Conservation (phyloP, 2,329 filamentous ascomycete genomes). For the Talaromyces albobiverticillius region DNA sequence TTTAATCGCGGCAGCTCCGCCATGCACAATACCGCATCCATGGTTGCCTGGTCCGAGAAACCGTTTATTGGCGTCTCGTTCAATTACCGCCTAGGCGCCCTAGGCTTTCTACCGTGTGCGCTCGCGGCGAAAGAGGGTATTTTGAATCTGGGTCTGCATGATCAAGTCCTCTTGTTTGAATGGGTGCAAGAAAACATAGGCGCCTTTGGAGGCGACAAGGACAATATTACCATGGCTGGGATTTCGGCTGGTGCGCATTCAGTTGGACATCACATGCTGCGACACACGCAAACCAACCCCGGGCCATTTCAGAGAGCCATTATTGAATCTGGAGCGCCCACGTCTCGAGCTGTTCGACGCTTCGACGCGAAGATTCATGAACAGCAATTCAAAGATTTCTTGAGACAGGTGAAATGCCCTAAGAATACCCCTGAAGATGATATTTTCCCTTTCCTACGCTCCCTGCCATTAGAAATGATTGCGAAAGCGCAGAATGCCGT, state of each 20-base stretch:
- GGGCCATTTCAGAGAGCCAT: conserved; percentile 47
- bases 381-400: conserved; percentile 44
- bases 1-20: conserved; percentile 26
- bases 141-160: conserved; percentile 66
- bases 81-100: conserved; percentile 45
- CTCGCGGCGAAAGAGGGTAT: not conserved
- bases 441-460: conserved; percentile 43
- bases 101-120: conserved; percentile 56
- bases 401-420: conserved; percentile 34
- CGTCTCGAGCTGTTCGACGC: conserved; percentile 47
- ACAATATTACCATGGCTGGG: conserved; percentile 77
- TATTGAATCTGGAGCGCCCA: conserved; percentile 47
- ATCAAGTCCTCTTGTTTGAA: conserved; percentile 68
- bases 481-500: conserved; percentile 41
- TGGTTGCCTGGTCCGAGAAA: conserved; percentile 54
- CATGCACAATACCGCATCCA: conserved; percentile 58
- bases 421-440: conserved; percentile 24
- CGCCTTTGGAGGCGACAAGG: conserved; percentile 56
- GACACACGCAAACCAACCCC: conserved; percentile 31
- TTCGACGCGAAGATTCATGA: conserved; percentile 41
- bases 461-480: conserved; percentile 33
- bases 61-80: conserved; percentile 47
- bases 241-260: conserved; percentile 58
- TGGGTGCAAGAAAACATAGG: conserved; percentile 71
- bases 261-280: conserved; percentile 65